phyloP scores from a whole-genome alignment of 2,329 filamentous ascomycete species.

The Neopestalotiopsis sp. region DNA sequence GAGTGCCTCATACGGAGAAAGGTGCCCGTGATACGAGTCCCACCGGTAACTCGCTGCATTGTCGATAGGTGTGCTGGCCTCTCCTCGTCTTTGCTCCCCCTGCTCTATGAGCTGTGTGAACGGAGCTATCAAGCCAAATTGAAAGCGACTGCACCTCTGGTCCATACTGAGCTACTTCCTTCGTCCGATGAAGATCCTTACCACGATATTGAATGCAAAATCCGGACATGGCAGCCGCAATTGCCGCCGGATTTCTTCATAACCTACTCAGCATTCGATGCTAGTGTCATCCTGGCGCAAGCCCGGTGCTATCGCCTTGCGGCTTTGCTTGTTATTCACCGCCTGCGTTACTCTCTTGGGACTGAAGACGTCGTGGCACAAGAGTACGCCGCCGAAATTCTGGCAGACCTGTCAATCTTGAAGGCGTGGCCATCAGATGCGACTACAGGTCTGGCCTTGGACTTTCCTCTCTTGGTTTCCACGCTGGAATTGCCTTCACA shows the following conservation, averaged over 20 bases:
- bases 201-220: constrained; percentile 17
- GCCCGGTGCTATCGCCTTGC: constrained; percentile 36
- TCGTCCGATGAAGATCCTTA: constrained; percentile 17
- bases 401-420: constrained; percentile 16
- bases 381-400: constrained; percentile 15
- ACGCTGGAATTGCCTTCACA: constrained; percentile 14
- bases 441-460: constrained; percentile 5
- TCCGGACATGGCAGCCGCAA: constrained; percentile 21
- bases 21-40: constrained; percentile 35
- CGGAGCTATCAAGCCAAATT: constrained; percentile 27
- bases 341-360: constrained; percentile 37
- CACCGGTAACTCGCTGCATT: constrained; percentile 25
- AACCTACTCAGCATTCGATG: constrained; percentile 31
- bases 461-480: constrained; percentile 19
- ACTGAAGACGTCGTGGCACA: constrained; percentile 27
- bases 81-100: constrained; percentile 34
- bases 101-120: constrained; percentile 39
- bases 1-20: constrained; percentile 37
- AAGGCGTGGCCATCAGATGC: constrained; percentile 15
- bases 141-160: constrained; percentile 14
- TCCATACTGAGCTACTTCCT: not conserved
- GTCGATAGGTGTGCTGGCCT: constrained; percentile 38
- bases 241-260: constrained; percentile 24
- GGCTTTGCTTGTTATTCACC: constrained; percentile 36
- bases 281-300: constrained; percentile 35